phyloP scores from a whole-genome alignment of 306 rosid genomes.

The Benincasa hispida region DNA sequence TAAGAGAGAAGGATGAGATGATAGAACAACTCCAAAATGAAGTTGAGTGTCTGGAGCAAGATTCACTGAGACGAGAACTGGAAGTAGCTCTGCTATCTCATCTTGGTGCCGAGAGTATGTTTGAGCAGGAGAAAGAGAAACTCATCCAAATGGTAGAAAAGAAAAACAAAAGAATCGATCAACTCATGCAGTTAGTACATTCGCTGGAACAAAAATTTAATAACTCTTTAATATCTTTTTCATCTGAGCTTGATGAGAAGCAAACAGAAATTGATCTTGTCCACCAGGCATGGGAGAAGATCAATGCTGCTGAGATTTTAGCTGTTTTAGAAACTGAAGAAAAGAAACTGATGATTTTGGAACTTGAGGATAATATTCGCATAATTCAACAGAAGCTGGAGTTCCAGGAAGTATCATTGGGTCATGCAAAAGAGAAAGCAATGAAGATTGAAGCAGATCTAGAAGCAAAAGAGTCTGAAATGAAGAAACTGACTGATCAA shows the following conservation, averaged over 20 bases:
- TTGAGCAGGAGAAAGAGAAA: conserved; percentile 27
- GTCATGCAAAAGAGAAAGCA: conserved; percentile 32
- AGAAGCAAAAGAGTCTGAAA: conserved; percentile 29
- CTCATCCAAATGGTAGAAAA: conserved; percentile 17
- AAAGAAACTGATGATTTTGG: conserved; percentile 43
- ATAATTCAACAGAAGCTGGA: conserved; percentile 40
- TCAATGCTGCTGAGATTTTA: conserved; percentile 39
- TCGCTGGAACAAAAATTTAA: conserved; percentile 39
- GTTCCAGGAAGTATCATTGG: conserved; percentile 30
- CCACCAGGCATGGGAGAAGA: conserved; percentile 45
- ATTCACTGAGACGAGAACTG: conserved; percentile 38
- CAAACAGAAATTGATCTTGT: conserved; percentile 41
- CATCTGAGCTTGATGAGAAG: conserved; percentile 46
- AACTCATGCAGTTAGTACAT: conserved; percentile 25
- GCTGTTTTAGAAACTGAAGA: conserved; percentile 51
- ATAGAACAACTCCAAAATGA: conserved; percentile 43
- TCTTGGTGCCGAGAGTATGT: conserved; percentile 20
- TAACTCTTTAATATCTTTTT: conserved; percentile 28
- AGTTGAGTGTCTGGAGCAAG: conserved; percentile 38
- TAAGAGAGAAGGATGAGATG: conserved; percentile 32
- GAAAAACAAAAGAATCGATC: conserved; percentile 26
- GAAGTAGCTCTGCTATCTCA: conserved; percentile 35
- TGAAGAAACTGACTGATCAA: conserved; percentile 28
- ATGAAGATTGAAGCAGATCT: conserved; percentile 39
- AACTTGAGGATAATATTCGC: conserved; percentile 47